These are phyloP conservation scores for Kwoniella mangroviensis DNA, from an alignment of 768 basidiomycete genomes.

Conservation along the genomic window DNA sequence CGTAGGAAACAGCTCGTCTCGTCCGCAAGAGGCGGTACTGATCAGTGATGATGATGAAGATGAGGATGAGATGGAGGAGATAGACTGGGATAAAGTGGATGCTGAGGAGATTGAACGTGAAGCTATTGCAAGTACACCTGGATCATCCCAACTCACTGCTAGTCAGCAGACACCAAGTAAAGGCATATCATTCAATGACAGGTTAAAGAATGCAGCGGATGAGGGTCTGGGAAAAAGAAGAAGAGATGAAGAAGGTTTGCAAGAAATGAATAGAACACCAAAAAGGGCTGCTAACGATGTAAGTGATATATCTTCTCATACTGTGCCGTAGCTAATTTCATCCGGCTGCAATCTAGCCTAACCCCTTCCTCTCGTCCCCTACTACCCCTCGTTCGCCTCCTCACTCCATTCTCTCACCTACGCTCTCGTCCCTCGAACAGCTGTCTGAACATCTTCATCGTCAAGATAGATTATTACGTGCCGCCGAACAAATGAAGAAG, in stretches of 20 bases:
- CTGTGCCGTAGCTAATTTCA: not conserved
- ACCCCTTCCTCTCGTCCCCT: conserved; percentile 18
- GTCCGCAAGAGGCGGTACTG: not conserved
- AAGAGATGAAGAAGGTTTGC: conserved; percentile 20
- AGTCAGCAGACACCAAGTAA: conserved; percentile 9
- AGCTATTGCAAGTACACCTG: conserved; percentile 42
- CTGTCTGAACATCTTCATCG: conserved; percentile 44
- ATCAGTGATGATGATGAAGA: conserved; percentile 19
- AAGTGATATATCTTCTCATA: not conserved
- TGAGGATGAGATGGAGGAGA: conserved; percentile 35
- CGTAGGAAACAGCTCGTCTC: not conserved
- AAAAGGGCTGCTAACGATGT: conserved; percentile 20
- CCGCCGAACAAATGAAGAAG: conserved; percentile 43
- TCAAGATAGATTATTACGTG: conserved; percentile 44
- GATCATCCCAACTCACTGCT: conserved; percentile 30
- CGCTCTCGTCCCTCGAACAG: conserved; percentile 27
- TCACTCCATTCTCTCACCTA: conserved; percentile 31
- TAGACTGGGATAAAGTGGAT: conserved; percentile 50
- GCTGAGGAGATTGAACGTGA: conserved; percentile 44
- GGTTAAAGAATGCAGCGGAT: conserved; percentile 27
- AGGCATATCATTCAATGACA: conserved; percentile 19
- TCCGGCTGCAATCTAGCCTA: not conserved
- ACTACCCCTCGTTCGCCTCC: conserved; percentile 24
- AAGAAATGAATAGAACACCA: conserved; percentile 19
- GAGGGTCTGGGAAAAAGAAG: conserved; percentile 35